These are phyloP conservation scores for Stephania yunnanensis DNA, from an alignment of 164 flowering plant species.

Conservation along the genomic window DNA sequence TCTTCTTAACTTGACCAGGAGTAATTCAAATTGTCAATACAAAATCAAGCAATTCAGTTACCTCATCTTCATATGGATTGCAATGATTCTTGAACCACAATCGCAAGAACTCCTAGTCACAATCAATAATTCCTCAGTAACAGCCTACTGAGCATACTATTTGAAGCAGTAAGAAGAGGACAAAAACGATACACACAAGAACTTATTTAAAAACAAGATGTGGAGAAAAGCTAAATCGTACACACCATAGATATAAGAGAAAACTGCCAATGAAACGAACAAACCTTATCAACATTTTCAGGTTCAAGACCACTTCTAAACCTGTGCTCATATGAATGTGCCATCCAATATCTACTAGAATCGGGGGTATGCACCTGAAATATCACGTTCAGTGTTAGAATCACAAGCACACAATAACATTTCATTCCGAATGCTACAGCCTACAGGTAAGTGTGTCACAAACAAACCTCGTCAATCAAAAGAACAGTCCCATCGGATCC, in stretches of 20 bases:
- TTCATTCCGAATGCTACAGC: neutral
- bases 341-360: constrained; percentile 98
- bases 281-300: constrained; percentile 93
- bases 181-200: neutral
- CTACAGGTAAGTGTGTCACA: neutral
- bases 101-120: constrained; percentile 78
- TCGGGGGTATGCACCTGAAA: constrained; percentile 94
- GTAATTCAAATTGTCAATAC: neutral
- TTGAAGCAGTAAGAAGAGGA: too few relatives aligned
- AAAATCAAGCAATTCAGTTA: constrained; percentile 17
- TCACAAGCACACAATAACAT: neutral
- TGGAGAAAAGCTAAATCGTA: too few relatives aligned
- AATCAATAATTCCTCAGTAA: neutral
- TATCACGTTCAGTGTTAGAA: neutral
- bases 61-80: constrained; percentile 91
- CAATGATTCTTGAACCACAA: constrained; percentile 88
- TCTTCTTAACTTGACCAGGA: neutral
- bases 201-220: neutral
- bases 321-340: constrained; percentile 68
- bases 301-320: constrained; percentile 77
- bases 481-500: constrained; percentile 67
- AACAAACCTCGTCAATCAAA: constrained; percentile 80
- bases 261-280: neutral
- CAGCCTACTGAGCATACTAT: neutral
- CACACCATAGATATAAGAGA: neutral